phyloP scores from a whole-genome alignment of 2,329 filamentous ascomycete species.

The Fusarium sp. region DNA sequence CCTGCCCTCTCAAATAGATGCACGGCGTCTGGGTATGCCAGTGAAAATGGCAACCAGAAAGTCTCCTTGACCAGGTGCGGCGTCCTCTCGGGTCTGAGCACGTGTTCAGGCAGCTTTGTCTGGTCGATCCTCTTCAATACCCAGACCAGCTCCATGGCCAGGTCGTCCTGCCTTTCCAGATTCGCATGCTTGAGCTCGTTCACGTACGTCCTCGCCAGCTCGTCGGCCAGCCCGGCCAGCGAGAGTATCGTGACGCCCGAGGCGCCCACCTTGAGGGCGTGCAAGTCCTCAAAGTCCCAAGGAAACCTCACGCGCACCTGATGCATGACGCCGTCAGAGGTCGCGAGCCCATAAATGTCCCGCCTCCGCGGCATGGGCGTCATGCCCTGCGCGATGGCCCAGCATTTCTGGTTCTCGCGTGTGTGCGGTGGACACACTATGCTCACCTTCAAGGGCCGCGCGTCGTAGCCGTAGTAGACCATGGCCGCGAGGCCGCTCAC shows the following conservation, averaged over 20 bases:
- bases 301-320: conserved; percentile 52
- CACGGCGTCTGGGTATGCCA: conserved; percentile 43
- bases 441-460: conserved; percentile 48
- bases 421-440: conserved; percentile 53
- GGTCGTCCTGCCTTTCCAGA: conserved; percentile 24
- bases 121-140: conserved; percentile 47
- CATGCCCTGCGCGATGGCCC: conserved; percentile 53
- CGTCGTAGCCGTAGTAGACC: conserved; percentile 53
- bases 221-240: conserved; percentile 49
- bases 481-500: conserved; percentile 58
- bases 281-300: conserved; percentile 46
- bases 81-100: conserved; percentile 27
- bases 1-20: conserved; percentile 46
- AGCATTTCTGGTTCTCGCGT: conserved; percentile 50
- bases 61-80: conserved; percentile 38
- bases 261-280: conserved; percentile 31
- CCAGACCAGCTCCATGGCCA: conserved; percentile 49
- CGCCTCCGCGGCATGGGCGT: conserved; percentile 33
- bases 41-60: conserved; percentile 48
- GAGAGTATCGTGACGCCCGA: conserved; percentile 45
- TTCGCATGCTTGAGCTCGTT: conserved; percentile 31
- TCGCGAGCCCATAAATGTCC: conserved; percentile 51
- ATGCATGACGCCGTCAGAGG: conserved; percentile 43
- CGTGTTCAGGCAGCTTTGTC: conserved; percentile 30
- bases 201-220: conserved; percentile 49